Percentiles rank a stretch among this genome's conserved stretches.
Evolutionary conservation across 192 early-diverging fungal species (phyloP).

Genomic region (Coemansia sp.): DNA sequence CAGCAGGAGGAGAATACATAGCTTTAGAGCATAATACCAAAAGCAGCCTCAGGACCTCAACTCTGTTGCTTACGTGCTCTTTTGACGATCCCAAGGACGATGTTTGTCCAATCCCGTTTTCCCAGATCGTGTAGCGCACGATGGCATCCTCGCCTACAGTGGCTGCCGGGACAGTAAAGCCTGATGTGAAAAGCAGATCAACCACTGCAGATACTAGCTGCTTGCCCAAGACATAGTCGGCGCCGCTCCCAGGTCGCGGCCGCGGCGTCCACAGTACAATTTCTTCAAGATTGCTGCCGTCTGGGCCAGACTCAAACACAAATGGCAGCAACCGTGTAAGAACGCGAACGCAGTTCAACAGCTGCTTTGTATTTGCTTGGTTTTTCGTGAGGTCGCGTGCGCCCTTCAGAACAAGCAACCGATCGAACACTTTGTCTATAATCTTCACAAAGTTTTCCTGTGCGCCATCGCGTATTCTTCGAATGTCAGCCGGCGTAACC

Average conservation of each 20-base stretch:
- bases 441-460: constrained; percentile 77
- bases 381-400: constrained; percentile 54
- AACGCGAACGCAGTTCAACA: constrained; percentile 80
- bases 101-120: constrained; percentile 73
- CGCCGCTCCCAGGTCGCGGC: constrained; percentile 44
- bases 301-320: constrained; percentile 65
- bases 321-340: constrained; percentile 84
- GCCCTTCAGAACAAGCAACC: constrained; percentile 54
- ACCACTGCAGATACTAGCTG: constrained; percentile 56
- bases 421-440: constrained; percentile 69
- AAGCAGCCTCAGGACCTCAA: constrained; percentile 77
- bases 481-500: constrained; percentile 79
- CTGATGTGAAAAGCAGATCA: constrained; percentile 66
- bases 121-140: constrained; percentile 73
- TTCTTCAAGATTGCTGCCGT: constrained; percentile 33
- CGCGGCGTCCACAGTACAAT: constrained; percentile 49
- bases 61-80: constrained; percentile 71
- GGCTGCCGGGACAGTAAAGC: constrained; percentile 66
- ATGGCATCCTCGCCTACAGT: constrained; percentile 48
- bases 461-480: constrained; percentile 71
- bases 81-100: constrained; percentile 65
- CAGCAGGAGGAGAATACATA: constrained; percentile 68
- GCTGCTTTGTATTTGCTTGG: constrained; percentile 60
- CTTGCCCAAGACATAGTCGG: constrained; percentile 52
- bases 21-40: constrained; percentile 75